These are phyloP conservation scores for Bruguiera gymnorhiza DNA, from an alignment of 345 rosid genomes.

Conservation along the genomic window DNA sequence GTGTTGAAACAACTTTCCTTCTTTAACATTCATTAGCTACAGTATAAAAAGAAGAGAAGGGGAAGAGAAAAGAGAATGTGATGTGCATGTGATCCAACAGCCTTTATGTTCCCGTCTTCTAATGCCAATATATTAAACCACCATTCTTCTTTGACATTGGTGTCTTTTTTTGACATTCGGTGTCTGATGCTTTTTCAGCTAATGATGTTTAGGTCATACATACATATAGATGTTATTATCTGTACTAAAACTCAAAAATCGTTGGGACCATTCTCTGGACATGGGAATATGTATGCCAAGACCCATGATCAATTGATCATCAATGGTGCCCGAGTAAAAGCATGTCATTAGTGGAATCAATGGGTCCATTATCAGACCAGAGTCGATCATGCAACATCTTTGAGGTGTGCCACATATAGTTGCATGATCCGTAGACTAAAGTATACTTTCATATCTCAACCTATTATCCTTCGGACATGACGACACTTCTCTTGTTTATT, in stretches of 20 bases:
- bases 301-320: slow-evolving; percentile 14
- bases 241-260: background rate
- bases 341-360: slow-evolving; percentile 40
- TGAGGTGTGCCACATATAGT: background rate
- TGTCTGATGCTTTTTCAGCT: slow-evolving; percentile 8
- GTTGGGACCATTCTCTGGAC: background rate
- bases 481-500: slow-evolving; percentile 23
- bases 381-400: slow-evolving; percentile 10
- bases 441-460: background rate
- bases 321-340: slow-evolving; percentile 37
- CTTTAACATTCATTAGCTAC: slow-evolving; percentile 45
- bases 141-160: slow-evolving; percentile 24
- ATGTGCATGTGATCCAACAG: slow-evolving; percentile 82
- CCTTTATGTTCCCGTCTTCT: slow-evolving; percentile 70
- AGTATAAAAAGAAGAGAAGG: slow-evolving; percentile 56
- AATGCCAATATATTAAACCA: slow-evolving; percentile 19
- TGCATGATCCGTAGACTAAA: slow-evolving; percentile 17
- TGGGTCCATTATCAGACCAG: slow-evolving; percentile 27
- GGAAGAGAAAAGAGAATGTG: slow-evolving; percentile 43
- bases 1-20: slow-evolving; percentile 6
- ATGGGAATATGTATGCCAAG: slow-evolving; percentile 25
- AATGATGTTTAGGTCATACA: slow-evolving; percentile 41
- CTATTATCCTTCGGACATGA: slow-evolving; percentile 15
- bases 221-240: slow-evolving; percentile 13
- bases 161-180: slow-evolving; percentile 45